Percentiles rank a stretch among this genome's conserved stretches.
These are phyloP conservation scores for Omphalotus guepiniiformis DNA, from an alignment of 768 basidiomycete species.

Conservation along the genomic window DNA sequence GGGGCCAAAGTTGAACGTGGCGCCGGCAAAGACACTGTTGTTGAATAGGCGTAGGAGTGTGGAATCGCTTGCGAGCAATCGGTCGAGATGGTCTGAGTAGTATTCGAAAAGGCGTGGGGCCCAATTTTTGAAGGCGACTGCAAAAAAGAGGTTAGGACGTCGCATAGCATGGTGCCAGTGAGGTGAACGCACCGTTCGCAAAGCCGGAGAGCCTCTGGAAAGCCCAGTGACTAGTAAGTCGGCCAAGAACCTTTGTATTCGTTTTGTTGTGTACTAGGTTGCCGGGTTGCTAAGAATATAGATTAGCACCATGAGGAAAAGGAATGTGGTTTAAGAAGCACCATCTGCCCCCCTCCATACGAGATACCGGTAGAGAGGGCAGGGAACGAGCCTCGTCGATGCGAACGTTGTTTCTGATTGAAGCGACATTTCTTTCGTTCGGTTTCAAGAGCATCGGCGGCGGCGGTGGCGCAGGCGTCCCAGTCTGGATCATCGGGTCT, in stretches of 20 bases:
- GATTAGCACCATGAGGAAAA: too few relatives aligned
- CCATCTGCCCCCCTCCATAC: slow-evolving; percentile 24
- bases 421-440: slow-evolving; percentile 1
- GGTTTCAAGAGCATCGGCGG: slow-evolving; percentile 1
- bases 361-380: slow-evolving; percentile 20
- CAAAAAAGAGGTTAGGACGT: background rate
- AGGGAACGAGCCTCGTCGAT: slow-evolving; percentile 19
- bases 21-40: slow-evolving; percentile 15
- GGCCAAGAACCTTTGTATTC: background rate
- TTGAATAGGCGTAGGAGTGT: background rate
- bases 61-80: background rate
- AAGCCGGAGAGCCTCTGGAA: slow-evolving; percentile 18
- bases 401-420: slow-evolving; percentile 1
- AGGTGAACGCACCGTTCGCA: slow-evolving; percentile 14
- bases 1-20: slow-evolving; percentile 23
- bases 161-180: background rate
- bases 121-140: slow-evolving; percentile 17
- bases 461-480: background rate
- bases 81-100: background rate
- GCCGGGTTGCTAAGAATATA: slow-evolving; percentile 1
- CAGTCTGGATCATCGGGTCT: slow-evolving; percentile 12
- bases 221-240: slow-evolving; percentile 2
- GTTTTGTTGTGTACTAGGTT: slow-evolving; percentile 5
- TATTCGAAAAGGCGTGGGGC: too few relatives aligned
- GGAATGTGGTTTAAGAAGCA: background rate